A percentile compares a stretch with the other conserved stretches of the same genome.
phyloP scores from a whole-genome alignment of 176 grass and related monocot genomes.

The Guadua angustifolia region DNA sequence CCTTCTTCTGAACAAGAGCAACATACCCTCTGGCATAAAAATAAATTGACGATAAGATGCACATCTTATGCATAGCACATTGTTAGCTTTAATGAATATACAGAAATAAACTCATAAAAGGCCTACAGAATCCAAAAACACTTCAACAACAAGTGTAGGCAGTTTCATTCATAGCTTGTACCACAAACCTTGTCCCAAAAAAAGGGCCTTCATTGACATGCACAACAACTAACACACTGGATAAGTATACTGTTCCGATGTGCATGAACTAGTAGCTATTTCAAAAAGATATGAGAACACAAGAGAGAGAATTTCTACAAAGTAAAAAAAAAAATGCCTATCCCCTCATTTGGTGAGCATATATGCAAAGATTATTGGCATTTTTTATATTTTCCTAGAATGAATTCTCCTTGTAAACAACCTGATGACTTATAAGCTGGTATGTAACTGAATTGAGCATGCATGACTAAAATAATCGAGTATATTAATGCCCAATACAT shows the following conservation, averaged over 20 bases:
- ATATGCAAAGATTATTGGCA: not conserved
- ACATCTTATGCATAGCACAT: slow-evolving; percentile 15
- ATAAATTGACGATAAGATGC: slow-evolving; percentile 41
- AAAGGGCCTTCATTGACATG: slow-evolving; percentile 32
- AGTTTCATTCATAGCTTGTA: slow-evolving; percentile 7
- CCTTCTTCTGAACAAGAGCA: slow-evolving; percentile 51
- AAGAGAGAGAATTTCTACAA: not conserved
- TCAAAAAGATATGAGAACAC: not conserved
- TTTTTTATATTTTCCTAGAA: not conserved
- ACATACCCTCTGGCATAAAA: slow-evolving; percentile 62
- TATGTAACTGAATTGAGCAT: not conserved
- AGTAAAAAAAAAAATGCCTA: not conserved
- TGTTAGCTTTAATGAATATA: slow-evolving; percentile 40
- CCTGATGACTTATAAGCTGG: not conserved
- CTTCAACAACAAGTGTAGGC: not conserved
- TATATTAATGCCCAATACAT: not conserved
- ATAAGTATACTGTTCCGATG: not conserved
- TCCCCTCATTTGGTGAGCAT: slow-evolving; percentile 6
- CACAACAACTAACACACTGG: not conserved
- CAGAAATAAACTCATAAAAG: not conserved
- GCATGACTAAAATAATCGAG: slow-evolving; percentile 19
- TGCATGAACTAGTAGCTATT: not conserved
- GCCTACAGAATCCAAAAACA: slow-evolving; percentile 20
- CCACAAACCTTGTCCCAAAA: slow-evolving; percentile 6
- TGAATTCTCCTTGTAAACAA: not conserved